Evolutionary conservation across 352 stramenopile species (phyloP).

Genomic region (Globisporangium rhizosaccharum): DNA sequence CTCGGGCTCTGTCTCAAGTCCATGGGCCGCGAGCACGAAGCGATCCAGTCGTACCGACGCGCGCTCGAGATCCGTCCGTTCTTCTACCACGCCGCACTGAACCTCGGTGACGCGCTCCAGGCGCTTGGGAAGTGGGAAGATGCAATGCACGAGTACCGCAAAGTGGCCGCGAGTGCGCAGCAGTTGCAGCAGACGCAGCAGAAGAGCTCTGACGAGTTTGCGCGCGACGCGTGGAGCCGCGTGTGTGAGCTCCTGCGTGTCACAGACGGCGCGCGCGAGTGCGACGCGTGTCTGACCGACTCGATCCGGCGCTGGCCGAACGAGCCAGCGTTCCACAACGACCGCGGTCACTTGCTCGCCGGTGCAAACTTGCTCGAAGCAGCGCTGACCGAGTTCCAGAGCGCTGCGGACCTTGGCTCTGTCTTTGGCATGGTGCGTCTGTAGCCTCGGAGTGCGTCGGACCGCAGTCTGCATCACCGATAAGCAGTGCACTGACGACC

Average conservation of each 20-base stretch:
- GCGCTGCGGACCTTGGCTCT: slow-evolving; percentile 32
- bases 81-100: slow-evolving; percentile 36
- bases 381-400: slow-evolving; percentile 51
- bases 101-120: slow-evolving; percentile 47
- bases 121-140: slow-evolving; percentile 46
- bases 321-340: slow-evolving; percentile 51
- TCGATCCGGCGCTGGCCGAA: slow-evolving; percentile 42
- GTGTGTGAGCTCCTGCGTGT: slow-evolving; percentile 53
- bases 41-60: slow-evolving; percentile 35
- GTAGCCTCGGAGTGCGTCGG: neutral
- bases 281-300: slow-evolving; percentile 49
- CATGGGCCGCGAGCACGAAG: slow-evolving; percentile 31
- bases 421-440: slow-evolving; percentile 40
- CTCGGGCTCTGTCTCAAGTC: slow-evolving; percentile 45
- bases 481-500: neutral
- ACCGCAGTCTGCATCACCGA: neutral
- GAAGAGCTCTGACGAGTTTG: slow-evolving; percentile 13
- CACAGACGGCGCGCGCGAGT: slow-evolving; percentile 36
- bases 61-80: slow-evolving; percentile 49
- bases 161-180: slow-evolving; percentile 23
- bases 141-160: slow-evolving; percentile 45
- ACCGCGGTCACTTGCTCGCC: slow-evolving; percentile 50
- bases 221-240: slow-evolving; percentile 29
- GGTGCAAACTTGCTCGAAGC: slow-evolving; percentile 48
- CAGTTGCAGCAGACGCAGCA: slow-evolving; percentile 6